These are phyloP conservation scores for Symbiodinium pilosum DNA, from an alignment of 73 alveolate genomes.

Conservation along the genomic window DNA sequence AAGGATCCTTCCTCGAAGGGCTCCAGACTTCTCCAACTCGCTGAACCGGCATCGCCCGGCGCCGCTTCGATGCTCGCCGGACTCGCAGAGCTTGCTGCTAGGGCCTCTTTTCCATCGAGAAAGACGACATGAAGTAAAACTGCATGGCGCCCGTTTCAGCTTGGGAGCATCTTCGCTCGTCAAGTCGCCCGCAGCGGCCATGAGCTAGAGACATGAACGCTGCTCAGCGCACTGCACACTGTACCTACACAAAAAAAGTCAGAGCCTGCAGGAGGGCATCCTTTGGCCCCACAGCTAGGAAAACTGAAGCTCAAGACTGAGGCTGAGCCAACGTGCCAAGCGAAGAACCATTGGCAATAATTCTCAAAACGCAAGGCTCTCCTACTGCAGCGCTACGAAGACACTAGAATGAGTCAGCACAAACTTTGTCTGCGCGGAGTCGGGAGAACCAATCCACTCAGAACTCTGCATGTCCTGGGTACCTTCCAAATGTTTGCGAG, in stretches of 20 bases:
- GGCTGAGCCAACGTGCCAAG: too few relatives aligned
- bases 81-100: not conserved
- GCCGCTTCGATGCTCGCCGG: not conserved
- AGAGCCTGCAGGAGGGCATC: too few relatives aligned
- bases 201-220: not conserved
- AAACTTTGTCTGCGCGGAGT: too few relatives aligned
- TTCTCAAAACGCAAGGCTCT: too few relatives aligned
- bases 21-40: not conserved
- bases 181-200: not conserved
- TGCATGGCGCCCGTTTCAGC: not conserved
- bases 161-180: not conserved
- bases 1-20: not conserved
- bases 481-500: too few relatives aligned
- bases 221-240: too few relatives aligned
- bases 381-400: too few relatives aligned
- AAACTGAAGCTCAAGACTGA: too few relatives aligned
- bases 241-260: too few relatives aligned
- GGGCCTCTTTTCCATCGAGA: not conserved
- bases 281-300: too few relatives aligned
- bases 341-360: too few relatives aligned
- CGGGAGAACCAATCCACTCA: slow-evolving; percentile 96
- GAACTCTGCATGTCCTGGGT: slow-evolving; percentile 99
- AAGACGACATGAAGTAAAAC: not conserved
- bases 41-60: not conserved
- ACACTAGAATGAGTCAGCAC: too few relatives aligned